Conservation (phyloP, 2,329 filamentous ascomycete species). For the Claviceps sp. region DNA sequence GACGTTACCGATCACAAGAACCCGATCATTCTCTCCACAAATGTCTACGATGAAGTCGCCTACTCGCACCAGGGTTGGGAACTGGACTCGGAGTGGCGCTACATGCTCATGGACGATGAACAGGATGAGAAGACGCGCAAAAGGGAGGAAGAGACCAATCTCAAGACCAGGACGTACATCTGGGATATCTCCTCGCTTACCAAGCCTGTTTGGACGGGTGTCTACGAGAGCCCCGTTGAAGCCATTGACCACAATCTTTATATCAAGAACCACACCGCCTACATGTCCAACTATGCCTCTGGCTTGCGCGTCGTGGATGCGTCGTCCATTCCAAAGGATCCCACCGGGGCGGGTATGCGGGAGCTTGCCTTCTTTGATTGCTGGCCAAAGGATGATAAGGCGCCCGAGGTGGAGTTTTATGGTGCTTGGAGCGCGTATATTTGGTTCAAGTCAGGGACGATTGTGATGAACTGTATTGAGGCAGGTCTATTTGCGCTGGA, state of each 20-base stretch:
- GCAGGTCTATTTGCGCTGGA: constrained; percentile 31
- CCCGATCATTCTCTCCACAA: constrained; percentile 33
- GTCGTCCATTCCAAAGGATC: constrained; percentile 19
- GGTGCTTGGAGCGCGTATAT: constrained; percentile 32
- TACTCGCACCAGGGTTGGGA: constrained; percentile 46
- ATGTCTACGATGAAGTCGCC: constrained; percentile 31
- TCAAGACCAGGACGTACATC: constrained; percentile 30
- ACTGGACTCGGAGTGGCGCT: constrained; percentile 27
- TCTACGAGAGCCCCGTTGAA: constrained; percentile 23
- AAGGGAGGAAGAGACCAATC: constrained; percentile 19
- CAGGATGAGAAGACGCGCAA: constrained; percentile 33
- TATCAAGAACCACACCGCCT: constrained; percentile 24
- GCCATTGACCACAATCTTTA: constrained; percentile 35
- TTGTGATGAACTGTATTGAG: constrained; percentile 35
- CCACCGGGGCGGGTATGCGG: constrained; percentile 24
- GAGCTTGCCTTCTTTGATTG: constrained; percentile 33
- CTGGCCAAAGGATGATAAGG: constrained; percentile 30
- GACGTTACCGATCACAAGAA: constrained; percentile 31
- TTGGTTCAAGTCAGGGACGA: constrained; percentile 28
- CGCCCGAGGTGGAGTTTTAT: constrained; percentile 18
- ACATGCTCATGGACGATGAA: constrained; percentile 37
- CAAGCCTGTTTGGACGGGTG: constrained; percentile 24
- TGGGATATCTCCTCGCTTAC: constrained; percentile 30
- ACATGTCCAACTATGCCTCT: constrained; percentile 33
- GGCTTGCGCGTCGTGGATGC: constrained; percentile 27